phyloP scores from a whole-genome alignment of 208 protist genomes.

The Leishmania tropica region DNA sequence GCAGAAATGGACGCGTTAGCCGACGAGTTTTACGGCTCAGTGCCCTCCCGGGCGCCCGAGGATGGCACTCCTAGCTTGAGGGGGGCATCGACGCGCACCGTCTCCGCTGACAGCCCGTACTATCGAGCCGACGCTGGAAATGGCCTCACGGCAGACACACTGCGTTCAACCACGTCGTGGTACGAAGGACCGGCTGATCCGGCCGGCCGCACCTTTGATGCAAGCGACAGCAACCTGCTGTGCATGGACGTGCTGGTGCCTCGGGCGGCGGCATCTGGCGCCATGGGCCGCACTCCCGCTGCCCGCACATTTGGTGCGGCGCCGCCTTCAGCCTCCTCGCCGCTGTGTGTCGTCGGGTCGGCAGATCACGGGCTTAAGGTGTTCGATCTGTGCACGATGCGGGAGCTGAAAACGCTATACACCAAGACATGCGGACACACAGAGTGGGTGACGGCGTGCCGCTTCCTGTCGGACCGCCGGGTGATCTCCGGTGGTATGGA shows the following conservation, averaged over 20 bases:
- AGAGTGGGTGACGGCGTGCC: conserved; percentile 89
- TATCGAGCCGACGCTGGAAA: conserved; percentile 1
- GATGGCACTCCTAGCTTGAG: conserved; percentile 1
- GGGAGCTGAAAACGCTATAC: conserved; percentile 70
- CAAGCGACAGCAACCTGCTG: conserved; percentile 83
- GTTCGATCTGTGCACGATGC: conserved; percentile 65
- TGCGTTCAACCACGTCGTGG: conserved; percentile 39
- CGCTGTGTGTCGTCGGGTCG: conserved; percentile 74
- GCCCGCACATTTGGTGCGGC: background rate
- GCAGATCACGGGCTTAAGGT: conserved; percentile 89
- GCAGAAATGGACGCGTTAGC: conserved; percentile 59
- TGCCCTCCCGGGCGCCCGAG: conserved; percentile 22
- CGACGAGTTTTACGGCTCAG: conserved; percentile 61
- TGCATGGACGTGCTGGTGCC: conserved; percentile 82
- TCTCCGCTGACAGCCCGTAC: background rate
- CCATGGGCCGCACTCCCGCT: background rate
- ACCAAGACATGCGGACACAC: conserved; percentile 81
- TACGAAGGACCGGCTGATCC: conserved; percentile 49
- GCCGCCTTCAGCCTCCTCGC: background rate
- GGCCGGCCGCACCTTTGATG: conserved; percentile 63
- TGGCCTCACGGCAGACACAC: conserved; percentile 12
- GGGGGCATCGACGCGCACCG: background rate
- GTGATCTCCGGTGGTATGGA: conserved; percentile 91
- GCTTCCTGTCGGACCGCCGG: conserved; percentile 61
- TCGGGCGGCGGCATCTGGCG: background rate